Base-by-base conservation (phyloP, 164 flowering plant genomes). In the Liquidambar formosana region DNA sequence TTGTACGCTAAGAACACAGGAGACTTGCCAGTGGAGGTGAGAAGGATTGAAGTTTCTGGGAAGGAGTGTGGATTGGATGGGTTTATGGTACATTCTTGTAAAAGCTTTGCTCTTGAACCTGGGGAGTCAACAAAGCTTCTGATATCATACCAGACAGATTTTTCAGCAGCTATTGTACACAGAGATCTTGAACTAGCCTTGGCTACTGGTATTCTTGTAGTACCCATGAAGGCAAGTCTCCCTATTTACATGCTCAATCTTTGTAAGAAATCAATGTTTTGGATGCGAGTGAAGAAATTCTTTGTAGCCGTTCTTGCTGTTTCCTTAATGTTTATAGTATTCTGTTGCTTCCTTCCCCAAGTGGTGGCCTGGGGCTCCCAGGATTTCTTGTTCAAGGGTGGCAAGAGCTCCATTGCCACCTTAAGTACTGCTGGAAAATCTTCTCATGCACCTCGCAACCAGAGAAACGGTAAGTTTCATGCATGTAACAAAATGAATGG, bases 211-310 rank as follows among this genome's bases (percentile, higher is more conserved):
- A 77, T 83, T 19, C 66, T 91, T 65, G 85, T 87, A 64, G 73
- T 89, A 69, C 98, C 95, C 46, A 86, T 91, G 92, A 86, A 83
- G 77, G 96, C 89, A 68, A 88, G 57, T 69, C 65, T 89, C 54
- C 89, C 96, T 45, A n/a, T 73, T 25, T 46, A 73, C 71, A 72
- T 86, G 87, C 74, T 83, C 22, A 77, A 73, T 68, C 53, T 80
- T 43, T 94, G 92, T 67, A 83, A 75, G 72, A 84, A 78, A 66
- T 82, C 92, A 43, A 25, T 83, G 19, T 79, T 85, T 57, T 86
- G 89, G 96, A 70, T 73, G 58, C 70, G 81, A 18, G 68, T 87
- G 59, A 81, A 79, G 86, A 84, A 84, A 70, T 72, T 68, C 27
- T 68, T 63, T 23, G 16, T 74, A 11, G 79, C 78, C 15, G 44